Base-by-base conservation (phyloP, 805 yeast species). In the Candida rishiriensis region DNA sequence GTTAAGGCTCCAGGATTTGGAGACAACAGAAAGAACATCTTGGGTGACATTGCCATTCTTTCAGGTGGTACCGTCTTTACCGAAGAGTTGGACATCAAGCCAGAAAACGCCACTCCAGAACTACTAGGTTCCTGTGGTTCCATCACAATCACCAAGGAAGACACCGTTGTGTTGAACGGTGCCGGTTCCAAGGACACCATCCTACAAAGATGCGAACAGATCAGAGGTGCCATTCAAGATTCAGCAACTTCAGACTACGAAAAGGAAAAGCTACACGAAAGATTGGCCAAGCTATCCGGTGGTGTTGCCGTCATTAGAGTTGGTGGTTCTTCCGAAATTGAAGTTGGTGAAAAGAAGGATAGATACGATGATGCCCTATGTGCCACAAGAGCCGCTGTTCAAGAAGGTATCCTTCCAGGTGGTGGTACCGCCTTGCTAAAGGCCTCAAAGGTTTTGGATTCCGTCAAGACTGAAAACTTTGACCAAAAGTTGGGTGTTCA, bases 1-100 rank as follows among this genome's bases (percentile, higher is more conserved):
- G 97, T 93, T 55, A 91, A 90, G 78, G 96, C 98, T 30, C 99
- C 99, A 60, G 99, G 99, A 42, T 93, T 91, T 62, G 99, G 98
- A 69, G 99, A 93, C 75, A 90, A 93, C 83, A 85, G 97, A 75
- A 87, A 88, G 79, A 89, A 89, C 77, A 89, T 87, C 54, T 74
- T 93, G 51, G 97, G 96, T 55, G 99, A 93, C 69, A 82, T 93
- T 68, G 96, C 97, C 61, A 84, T 88, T 60, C 77, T 90, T 51
- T 84, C 97, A 36, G 97, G 97, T 50, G 97, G 97, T 70, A 87
- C 96, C 40, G 83, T 78, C 30, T 78, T 78, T 72, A 88, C 97
- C 54, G 97, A 90, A 70, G 98, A 93, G 69, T 78, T 89, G 57
- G 97, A 89, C 65, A 78, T 90, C 69, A 87, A 91, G 75, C 97